Evolutionary conservation across 176 grass and related monocot species (phyloP).

Genomic region (Guadua angustifolia): DNA sequence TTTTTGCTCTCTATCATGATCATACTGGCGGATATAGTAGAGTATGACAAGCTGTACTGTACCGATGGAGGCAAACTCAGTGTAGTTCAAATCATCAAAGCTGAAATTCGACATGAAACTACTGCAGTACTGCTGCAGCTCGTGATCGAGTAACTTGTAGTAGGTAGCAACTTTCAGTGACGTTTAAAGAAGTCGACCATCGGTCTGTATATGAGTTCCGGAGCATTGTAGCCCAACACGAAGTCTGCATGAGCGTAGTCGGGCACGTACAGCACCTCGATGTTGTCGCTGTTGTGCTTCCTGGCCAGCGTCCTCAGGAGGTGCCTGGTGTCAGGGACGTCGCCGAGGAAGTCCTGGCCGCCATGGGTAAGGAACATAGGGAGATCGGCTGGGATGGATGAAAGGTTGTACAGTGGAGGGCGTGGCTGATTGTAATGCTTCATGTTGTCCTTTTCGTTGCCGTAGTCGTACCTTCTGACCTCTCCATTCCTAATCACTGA

Average conservation of each 20-base stretch:
- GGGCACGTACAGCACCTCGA: slow-evolving; percentile 43
- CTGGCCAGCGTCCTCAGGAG: slow-evolving; percentile 40
- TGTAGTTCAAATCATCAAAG: background rate
- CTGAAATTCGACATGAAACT: background rate
- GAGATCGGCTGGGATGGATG: slow-evolving; percentile 41
- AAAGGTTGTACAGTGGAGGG: slow-evolving; percentile 48
- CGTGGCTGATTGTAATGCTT: slow-evolving; percentile 44
- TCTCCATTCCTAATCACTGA: slow-evolving; percentile 46
- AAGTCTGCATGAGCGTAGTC: slow-evolving; percentile 53
- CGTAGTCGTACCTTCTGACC: slow-evolving; percentile 54
- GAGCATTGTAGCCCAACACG: slow-evolving; percentile 48
- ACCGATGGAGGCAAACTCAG: background rate
- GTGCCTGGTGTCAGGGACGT: slow-evolving; percentile 46
- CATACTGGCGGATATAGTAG: slow-evolving; percentile 1
- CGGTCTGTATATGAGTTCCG: slow-evolving; percentile 38
- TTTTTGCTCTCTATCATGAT: slow-evolving; percentile 5
- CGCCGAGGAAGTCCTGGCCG: slow-evolving; percentile 48
- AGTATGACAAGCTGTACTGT: background rate
- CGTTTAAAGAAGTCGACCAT: slow-evolving; percentile 58
- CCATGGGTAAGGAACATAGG: slow-evolving; percentile 55
- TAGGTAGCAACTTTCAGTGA: slow-evolving; percentile 23
- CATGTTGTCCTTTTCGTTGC: slow-evolving; percentile 46
- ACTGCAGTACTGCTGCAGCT: slow-evolving; percentile 3
- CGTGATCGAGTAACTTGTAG: background rate
- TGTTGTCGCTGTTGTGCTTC: slow-evolving; percentile 31